Base-by-base conservation (phyloP, 2,329 filamentous ascomycete species). In the Zymoseptoria crescenta region DNA sequence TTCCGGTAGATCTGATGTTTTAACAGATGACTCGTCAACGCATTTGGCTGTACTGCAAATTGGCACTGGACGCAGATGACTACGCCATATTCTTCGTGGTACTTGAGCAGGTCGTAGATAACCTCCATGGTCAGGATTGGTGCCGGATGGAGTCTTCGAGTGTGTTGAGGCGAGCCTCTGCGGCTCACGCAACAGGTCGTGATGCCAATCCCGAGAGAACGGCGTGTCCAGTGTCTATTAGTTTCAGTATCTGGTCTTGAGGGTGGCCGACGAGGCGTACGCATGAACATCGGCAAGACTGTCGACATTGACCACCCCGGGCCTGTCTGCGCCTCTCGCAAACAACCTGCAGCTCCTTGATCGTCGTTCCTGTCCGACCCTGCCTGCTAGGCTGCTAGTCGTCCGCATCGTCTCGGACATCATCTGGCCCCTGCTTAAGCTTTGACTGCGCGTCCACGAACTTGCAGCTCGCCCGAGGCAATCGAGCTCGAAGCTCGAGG, bases 1-100 rank as follows among this genome's bases (percentile, higher is more conserved):
- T 58, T 60, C 10, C 62, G 62, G 54, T 64, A 64, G 16, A 64
- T 62, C 28, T 60, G 59, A 20, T 64, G 62, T 48, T 58, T 59
- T 8, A 64, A 56, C 19, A 64, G 56, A 56, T 64, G 62, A 41
- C 57, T 60, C 8, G 59, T 54, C 20, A 64, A 30, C 2, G 62
- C 62, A 16, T 52, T 58, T 7, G 62, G 62, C 56, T 64, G 62
- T 29, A 62, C 58, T 7, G 62, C 62, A 29, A 64, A 64, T 27
- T 59, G 49, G 52, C 62, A 64, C 10, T 56, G 57, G 35, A 58
- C 58, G 60, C 62, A 64, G 30, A 64, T 60, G 50, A 62, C 55
- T 20, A 64, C 58, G 21, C 60, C 62, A 52, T 63, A 59, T 20
- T 55, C 55, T 45, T 63, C 61, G 52, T 61, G 58, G 53, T 63